phyloP scores from a whole-genome alignment of 257 asterid species.

The Jacaranda copaia region DNA sequence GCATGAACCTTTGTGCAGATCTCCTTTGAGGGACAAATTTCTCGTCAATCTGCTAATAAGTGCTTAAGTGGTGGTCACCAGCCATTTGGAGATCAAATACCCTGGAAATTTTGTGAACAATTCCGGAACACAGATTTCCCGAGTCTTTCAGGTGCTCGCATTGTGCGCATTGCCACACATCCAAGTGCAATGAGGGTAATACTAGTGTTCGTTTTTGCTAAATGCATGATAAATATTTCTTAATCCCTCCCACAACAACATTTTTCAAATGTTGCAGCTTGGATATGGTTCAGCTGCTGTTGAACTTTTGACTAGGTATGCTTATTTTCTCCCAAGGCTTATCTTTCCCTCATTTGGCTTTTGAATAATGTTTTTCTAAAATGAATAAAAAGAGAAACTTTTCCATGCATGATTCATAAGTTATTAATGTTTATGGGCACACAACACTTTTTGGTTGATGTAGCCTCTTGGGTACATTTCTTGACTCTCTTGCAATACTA shows the following conservation, averaged over 20 bases:
- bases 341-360: constrained; percentile 25
- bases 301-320: constrained; percentile 79
- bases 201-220: constrained; percentile 19
- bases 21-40: constrained; percentile 90
- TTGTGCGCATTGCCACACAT: constrained; percentile 97
- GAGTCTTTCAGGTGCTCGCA: constrained; percentile 93
- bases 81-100: constrained; percentile 94
- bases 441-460: not conserved
- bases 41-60: constrained; percentile 71
- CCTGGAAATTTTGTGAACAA: constrained; percentile 93
- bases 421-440: not conserved
- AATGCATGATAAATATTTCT: constrained; percentile 17
- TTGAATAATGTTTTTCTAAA: constrained; percentile 9
- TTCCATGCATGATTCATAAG: not conserved
- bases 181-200: constrained; percentile 97
- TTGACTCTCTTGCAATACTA: constrained; percentile 6
- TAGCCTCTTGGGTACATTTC: not conserved
- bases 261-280: constrained; percentile 59
- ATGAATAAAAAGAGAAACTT: not conserved
- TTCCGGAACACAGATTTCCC: constrained; percentile 79
- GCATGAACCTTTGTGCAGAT: constrained; percentile 51
- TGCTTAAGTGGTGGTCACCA: constrained; percentile 73
- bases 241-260: constrained; percentile 13
- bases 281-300: constrained; percentile 94
- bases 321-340: constrained; percentile 7